Evolutionary conservation across 805 yeast species (phyloP), one percentile per base, ranked within the genome.

Genomic region (Maudiozyma turicensis): DNA sequence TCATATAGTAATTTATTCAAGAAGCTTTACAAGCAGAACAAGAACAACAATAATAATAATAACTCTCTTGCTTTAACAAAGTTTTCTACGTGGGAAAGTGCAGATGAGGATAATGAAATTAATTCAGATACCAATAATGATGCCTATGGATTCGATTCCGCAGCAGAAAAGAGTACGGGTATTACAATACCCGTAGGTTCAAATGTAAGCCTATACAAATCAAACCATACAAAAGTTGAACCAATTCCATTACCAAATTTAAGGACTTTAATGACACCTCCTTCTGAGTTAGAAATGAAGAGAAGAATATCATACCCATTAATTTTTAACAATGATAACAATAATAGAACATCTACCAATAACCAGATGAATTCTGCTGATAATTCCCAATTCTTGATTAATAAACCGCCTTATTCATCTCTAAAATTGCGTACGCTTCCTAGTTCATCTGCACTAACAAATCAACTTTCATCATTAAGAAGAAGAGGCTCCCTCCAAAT

Each of bases 211-310:
- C 2, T 35, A 5, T 51, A 65, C 26, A 64, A 63, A 26, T 54
- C 58, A 8, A 48, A 58, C 1, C 72, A 69, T 52, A 57, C 72
- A 0, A 64, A 62, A 45, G 72, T 68, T 10, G 57, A 55, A 6
- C 72, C 73, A 2, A 68, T 69, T 7, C 63, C 65, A 1, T 64
- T 69, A 20, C 73, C 72, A n/a, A 54, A 50, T 33, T 46, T 59
- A 3, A 47, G 47, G 40, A 42, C 47, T n/a, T 10, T 50, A 31
- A 41, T 51, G 42, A 51, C 55, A 8, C 53, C 57, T 1, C 54
- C 56, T 13, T 51, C 59, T 40, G 47, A 54, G 20, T n/a, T 50
- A 49, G 14, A 50, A 32, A 31, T 49, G 15, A 53, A 52, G n/a
- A 54, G 54, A 31, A 51, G 58, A 37, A 8, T 15, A 11, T 54